Evolutionary conservation across 2,329 filamentous ascomycete genomes (phyloP).

Genomic region (Sclerotiophoma versabilis): DNA sequence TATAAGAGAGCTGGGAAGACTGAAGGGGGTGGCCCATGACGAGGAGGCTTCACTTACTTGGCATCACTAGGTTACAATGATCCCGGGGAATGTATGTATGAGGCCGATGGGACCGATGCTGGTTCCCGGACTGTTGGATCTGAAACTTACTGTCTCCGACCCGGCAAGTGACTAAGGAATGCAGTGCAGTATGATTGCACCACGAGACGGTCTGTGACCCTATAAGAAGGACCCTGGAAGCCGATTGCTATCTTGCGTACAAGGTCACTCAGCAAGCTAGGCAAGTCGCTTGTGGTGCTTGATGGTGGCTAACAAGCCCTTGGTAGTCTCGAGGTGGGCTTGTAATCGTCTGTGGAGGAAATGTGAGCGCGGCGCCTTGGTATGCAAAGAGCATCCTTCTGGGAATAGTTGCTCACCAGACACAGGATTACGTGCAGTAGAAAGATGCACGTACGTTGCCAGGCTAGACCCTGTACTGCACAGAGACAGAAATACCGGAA

Average conservation of each 20-base stretch:
- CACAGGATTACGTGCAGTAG: constrained; percentile 22
- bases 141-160: constrained; percentile 48
- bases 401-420: constrained; percentile 36
- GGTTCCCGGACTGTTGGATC: constrained; percentile 46
- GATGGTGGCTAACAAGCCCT: constrained; percentile 41
- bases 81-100: constrained; percentile 45
- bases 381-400: constrained; percentile 23
- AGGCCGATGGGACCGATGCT: constrained; percentile 42
- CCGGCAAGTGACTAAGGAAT: constrained; percentile 47
- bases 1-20: constrained; percentile 34
- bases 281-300: constrained; percentile 36
- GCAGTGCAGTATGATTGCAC: constrained; percentile 46
- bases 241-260: constrained; percentile 45
- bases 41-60: constrained; percentile 47
- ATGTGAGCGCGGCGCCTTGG: constrained; percentile 37
- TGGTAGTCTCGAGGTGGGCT: constrained; percentile 31
- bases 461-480: constrained; percentile 23
- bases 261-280: constrained; percentile 47
- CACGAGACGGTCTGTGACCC: constrained; percentile 49
- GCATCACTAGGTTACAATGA: constrained; percentile 50
- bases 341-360: constrained; percentile 42
- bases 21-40: constrained; percentile 43
- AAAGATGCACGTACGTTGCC: constrained; percentile 26
- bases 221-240: constrained; percentile 40
- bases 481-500: constrained; percentile 28